A percentile compares a stretch with the other conserved stretches of the same genome.
These are phyloP conservation scores for Oryza rufipogon DNA, from an alignment of 176 grass and related monocot species.

Conservation along the genomic window DNA sequence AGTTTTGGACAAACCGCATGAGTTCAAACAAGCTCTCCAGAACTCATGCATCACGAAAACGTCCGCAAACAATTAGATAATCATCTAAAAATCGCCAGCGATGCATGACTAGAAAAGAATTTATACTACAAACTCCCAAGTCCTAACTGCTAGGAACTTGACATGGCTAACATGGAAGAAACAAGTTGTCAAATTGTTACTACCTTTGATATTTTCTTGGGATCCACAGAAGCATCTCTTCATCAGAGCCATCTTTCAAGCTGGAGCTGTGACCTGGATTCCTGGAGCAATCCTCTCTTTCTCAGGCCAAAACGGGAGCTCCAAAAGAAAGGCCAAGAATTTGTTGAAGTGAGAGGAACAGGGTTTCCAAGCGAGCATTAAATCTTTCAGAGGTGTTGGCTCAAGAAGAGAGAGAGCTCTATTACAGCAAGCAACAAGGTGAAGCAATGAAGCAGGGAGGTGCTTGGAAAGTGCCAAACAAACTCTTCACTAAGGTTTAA, in stretches of 20 bases:
- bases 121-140: neutral
- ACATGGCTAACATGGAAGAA: neutral
- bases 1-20: too few relatives aligned
- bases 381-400: slow-evolving; percentile 13
- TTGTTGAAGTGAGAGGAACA: neutral
- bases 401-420: slow-evolving; percentile 14
- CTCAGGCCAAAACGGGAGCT: neutral
- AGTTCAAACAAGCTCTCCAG: neutral
- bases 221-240: slow-evolving; percentile 43
- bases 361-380: slow-evolving; percentile 20
- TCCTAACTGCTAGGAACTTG: neutral
- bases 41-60: too few relatives aligned
- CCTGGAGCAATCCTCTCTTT: neutral
- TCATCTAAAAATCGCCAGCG: neutral
- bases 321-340: neutral
- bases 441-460: neutral
- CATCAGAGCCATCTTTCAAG: slow-evolving; percentile 33
- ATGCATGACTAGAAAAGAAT: neutral
- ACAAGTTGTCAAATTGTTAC: neutral
- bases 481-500: slow-evolving; percentile 1
- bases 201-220: slow-evolving; percentile 33
- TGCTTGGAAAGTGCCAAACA: slow-evolving; percentile 28
- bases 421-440: neutral
- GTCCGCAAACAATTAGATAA: neutral
- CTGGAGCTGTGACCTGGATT: neutral